A percentile compares a stretch with the other conserved stretches of the same genome.
Conservation (phyloP, 164 flowering plant species). For the Vitis vinifera region DNA sequence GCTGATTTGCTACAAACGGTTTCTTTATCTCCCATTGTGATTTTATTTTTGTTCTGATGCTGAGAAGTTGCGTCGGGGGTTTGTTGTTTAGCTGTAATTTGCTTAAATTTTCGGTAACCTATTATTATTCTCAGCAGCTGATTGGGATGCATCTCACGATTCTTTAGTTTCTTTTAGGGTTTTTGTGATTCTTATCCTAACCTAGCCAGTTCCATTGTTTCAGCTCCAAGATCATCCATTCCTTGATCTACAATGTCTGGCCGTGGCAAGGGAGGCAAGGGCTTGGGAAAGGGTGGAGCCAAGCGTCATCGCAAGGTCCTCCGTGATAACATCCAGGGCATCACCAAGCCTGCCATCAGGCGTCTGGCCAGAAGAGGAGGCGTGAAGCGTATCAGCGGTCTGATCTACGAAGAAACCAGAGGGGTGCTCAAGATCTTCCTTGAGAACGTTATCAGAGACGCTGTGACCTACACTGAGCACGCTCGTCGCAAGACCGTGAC, state of each 20-base stretch:
- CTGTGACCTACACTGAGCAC: slow-evolving; percentile 39
- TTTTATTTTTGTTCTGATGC: no score
- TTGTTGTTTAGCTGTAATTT: no score
- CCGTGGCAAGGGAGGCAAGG: slow-evolving; percentile 38
- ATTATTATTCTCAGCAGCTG: background rate
- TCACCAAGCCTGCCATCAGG: slow-evolving; percentile 30
- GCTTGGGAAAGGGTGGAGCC: slow-evolving; percentile 34
- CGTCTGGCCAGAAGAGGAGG: slow-evolving; percentile 34
- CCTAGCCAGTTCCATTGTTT: background rate
- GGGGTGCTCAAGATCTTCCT: slow-evolving; percentile 40
- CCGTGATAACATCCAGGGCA: slow-evolving; percentile 32
- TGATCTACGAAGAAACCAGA: slow-evolving; percentile 36
- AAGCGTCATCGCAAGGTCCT: slow-evolving; percentile 37
- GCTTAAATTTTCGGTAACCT: no score
- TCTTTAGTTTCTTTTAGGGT: background rate
- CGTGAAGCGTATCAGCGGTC: slow-evolving; percentile 37
- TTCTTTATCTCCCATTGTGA: no score
- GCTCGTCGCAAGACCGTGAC: slow-evolving; percentile 39
- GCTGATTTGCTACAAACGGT: no score
- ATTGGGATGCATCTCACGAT: background rate
- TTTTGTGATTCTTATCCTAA: background rate
- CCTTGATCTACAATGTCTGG: slow-evolving; percentile 28
- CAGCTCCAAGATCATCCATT: background rate
- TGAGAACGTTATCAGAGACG: slow-evolving; percentile 40
- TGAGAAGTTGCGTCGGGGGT: no score